phyloP scores from a whole-genome alignment of 2,329 filamentous ascomycete genomes.

The Phoma herbarum region DNA sequence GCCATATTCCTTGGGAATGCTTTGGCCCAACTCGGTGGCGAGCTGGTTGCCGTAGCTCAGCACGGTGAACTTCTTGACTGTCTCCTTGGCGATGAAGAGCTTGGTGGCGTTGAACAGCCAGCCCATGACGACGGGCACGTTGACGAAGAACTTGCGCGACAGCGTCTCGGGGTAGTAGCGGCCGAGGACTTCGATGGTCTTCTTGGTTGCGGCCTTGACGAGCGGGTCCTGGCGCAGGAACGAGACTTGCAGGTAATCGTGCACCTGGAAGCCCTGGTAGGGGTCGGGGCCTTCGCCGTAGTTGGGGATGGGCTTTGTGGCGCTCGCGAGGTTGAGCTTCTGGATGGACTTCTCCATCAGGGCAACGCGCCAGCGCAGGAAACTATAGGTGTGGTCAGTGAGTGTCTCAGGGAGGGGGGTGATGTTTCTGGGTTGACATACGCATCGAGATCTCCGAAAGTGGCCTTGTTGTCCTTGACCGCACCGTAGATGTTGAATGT shows the following conservation, averaged over 20 bases:
- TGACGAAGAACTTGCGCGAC: constrained; percentile 93
- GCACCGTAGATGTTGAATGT: constrained; percentile 95
- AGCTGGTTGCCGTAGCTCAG: constrained; percentile 70
- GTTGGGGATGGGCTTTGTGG: constrained; percentile 75
- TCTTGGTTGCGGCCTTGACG: constrained; percentile 77
- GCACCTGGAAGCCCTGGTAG: constrained; percentile 90
- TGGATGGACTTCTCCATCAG: constrained; percentile 88
- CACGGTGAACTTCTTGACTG: constrained; percentile 59
- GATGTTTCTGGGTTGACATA: constrained; percentile 51
- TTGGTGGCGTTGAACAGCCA: constrained; percentile 67
- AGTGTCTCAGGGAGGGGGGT: neutral
- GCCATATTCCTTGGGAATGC: constrained; percentile 80
- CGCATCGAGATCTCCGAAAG: constrained; percentile 84
- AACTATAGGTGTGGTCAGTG: constrained; percentile 61
- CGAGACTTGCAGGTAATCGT: constrained; percentile 89
- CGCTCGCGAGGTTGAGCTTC: constrained; percentile 74
- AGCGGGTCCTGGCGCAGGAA: constrained; percentile 83
- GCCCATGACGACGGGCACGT: constrained; percentile 89
- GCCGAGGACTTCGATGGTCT: constrained; percentile 83
- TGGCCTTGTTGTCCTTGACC: constrained; percentile 80
- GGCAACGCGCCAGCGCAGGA: constrained; percentile 87
- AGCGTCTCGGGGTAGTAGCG: constrained; percentile 90
- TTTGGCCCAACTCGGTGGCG: constrained; percentile 69
- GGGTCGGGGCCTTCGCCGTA: constrained; percentile 73
- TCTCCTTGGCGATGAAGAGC: constrained; percentile 58